These are phyloP conservation scores for Centaurea solstitialis DNA, from an alignment of 129 eudicot genomes.

Conservation along the genomic window DNA sequence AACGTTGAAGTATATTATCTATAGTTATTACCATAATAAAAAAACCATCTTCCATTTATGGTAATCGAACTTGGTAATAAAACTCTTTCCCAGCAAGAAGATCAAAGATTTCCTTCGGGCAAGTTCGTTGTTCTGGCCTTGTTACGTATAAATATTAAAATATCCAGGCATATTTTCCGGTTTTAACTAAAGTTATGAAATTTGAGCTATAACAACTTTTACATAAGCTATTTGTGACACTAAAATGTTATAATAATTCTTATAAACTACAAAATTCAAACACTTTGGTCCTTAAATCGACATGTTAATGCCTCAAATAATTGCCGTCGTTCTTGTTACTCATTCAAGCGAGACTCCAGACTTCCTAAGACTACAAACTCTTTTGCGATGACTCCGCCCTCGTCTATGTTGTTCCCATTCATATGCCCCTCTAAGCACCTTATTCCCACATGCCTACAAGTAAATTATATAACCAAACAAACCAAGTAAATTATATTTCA, in stretches of 20 bases:
- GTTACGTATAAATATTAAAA: too few species aligned
- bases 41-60: too few species aligned
- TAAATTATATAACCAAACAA: background rate
- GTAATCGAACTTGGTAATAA: too few species aligned
- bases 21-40: too few species aligned
- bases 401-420: constrained; percentile 95
- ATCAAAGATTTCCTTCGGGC: too few species aligned
- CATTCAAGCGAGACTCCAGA: constrained; percentile 40
- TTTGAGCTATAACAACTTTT: background rate
- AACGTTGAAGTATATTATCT: too few species aligned
- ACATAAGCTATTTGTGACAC: background rate
- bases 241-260: background rate
- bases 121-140: too few species aligned
- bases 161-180: too few species aligned
- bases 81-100: too few species aligned
- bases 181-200: background rate
- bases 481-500: background rate
- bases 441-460: constrained; percentile 75
- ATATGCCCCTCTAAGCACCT: constrained; percentile 88
- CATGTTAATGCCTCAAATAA: background rate
- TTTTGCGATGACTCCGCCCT: constrained; percentile 84
- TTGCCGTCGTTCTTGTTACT: constrained; percentile 1
- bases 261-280: background rate
- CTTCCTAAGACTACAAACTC: constrained; percentile 61
- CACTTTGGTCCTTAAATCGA: background rate